Percentiles rank a stretch among this genome's conserved stretches.
These are phyloP conservation scores for Paramecium tetraurelia DNA, from an alignment of 73 alveolate genomes.

Conservation along the genomic window DNA sequence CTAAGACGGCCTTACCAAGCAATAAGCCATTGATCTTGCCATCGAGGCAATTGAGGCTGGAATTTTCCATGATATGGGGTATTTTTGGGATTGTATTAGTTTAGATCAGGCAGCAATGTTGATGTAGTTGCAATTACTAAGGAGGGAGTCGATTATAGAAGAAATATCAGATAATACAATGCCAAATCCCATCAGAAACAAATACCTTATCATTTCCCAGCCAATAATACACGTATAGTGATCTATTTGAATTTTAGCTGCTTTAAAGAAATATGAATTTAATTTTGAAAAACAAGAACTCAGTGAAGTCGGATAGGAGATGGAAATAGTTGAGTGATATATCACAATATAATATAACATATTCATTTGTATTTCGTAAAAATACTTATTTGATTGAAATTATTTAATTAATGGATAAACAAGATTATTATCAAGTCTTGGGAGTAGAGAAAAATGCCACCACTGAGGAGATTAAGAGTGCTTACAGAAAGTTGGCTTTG, in stretches of 20 bases:
- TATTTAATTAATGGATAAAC: conserved; percentile 61
- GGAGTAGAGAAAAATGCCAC: conserved; percentile 74
- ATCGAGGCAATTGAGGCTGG: conserved; percentile 95
- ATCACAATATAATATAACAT: conserved; percentile 21
- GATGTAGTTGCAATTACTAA: conserved; percentile 85
- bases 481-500: conserved; percentile 70
- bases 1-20: conserved; percentile 86
- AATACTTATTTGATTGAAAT: not conserved
- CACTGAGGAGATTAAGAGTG: conserved; percentile 70
- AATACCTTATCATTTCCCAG: not conserved
- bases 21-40: conserved; percentile 84
- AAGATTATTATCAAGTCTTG: conserved; percentile 76
- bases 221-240: not conserved
- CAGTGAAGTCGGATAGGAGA: not conserved
- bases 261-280: not conserved
- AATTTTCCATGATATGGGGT: conserved; percentile 97
- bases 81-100: not conserved
- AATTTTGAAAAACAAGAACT: conserved; percentile 29
- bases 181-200: conserved; percentile 67
- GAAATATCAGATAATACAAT: conserved; percentile 81
- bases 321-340: conserved; percentile 39
- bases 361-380: not conserved
- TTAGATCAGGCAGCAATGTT: conserved; percentile 92
- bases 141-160: conserved; percentile 70
- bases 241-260: not conserved